Conservation (phyloP, 768 basidiomycete genomes). For the Pisolithus tinctorius region DNA sequence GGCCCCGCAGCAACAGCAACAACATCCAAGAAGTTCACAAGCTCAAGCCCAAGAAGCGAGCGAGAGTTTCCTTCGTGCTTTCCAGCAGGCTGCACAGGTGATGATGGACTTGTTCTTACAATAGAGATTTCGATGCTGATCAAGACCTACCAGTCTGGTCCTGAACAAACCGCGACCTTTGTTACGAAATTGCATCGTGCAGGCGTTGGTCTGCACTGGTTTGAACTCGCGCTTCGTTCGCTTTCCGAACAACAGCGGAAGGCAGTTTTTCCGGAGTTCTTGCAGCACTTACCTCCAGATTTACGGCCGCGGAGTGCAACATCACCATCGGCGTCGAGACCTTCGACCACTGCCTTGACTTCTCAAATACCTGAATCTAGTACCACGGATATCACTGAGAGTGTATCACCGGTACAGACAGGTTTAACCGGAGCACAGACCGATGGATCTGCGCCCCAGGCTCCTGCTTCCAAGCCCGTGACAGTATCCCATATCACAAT, state of each 20-base stretch:
- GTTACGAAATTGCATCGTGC: no score
- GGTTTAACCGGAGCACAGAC: no score
- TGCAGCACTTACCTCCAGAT: neutral
- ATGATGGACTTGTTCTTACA: constrained; percentile 3
- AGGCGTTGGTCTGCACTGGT: neutral
- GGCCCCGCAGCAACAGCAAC: neutral
- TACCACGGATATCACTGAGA: neutral
- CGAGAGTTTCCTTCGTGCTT: constrained; percentile 15
- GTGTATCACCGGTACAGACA: neutral
- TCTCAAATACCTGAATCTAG: neutral
- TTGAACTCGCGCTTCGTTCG: neutral
- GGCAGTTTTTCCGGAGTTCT: neutral
- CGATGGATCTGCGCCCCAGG: neutral
- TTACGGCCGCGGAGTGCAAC: neutral
- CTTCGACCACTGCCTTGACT: neutral
- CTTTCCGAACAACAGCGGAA: neutral
- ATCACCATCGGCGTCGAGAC: neutral
- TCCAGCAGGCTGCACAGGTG: constrained; percentile 17
- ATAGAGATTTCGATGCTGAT: neutral
- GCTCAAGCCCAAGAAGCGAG: constrained; percentile 2
- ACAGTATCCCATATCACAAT: neutral
- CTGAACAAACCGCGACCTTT: constrained; percentile 7
- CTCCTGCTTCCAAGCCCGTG: neutral
- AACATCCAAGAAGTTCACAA: neutral
- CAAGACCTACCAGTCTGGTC: constrained; percentile 13